Percentiles rank a stretch among this genome's conserved stretches.
These are phyloP conservation scores for Aspergillus ruber DNA, from an alignment of 2,329 filamentous ascomycete species.

Conservation along the genomic window DNA sequence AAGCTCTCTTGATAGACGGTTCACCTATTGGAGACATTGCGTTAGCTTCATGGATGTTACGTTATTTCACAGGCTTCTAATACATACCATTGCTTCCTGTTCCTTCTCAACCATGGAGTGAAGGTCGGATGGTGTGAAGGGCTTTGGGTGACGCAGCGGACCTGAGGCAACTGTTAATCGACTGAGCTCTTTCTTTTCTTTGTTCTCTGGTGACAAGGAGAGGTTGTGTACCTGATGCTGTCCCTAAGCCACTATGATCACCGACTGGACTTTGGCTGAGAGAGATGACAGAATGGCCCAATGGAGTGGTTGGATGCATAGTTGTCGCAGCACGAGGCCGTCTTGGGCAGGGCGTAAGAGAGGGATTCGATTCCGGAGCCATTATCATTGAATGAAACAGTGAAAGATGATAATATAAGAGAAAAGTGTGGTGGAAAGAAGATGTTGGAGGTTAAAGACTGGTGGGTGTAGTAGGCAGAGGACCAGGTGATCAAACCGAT, in stretches of 20 bases:
- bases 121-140: constrained; percentile 80
- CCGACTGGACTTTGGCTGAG: constrained; percentile 23
- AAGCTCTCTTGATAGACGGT: constrained; percentile 85
- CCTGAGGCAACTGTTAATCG: constrained; percentile 38
- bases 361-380: constrained; percentile 45
- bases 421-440: too few relatives aligned
- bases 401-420: neutral
- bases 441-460: neutral
- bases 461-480: neutral
- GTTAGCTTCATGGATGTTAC: neutral
- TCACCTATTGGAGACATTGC: constrained; percentile 55
- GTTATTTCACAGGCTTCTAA: neutral
- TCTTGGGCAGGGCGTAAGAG: constrained; percentile 25
- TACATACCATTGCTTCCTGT: constrained; percentile 79
- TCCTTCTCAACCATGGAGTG: constrained; percentile 89
- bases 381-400: constrained; percentile 23
- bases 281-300: constrained; percentile 33
- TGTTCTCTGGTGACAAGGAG: too few relatives aligned
- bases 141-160: constrained; percentile 77
- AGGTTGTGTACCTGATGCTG: constrained; percentile 33
- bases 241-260: constrained; percentile 32
- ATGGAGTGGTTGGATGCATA: constrained; percentile 25
- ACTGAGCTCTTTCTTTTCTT: neutral
- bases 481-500: too few relatives aligned
- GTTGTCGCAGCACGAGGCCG: constrained; percentile 26